These are phyloP conservation scores for Postia placenta DNA, from an alignment of 768 basidiomycete genomes.

Conservation along the genomic window DNA sequence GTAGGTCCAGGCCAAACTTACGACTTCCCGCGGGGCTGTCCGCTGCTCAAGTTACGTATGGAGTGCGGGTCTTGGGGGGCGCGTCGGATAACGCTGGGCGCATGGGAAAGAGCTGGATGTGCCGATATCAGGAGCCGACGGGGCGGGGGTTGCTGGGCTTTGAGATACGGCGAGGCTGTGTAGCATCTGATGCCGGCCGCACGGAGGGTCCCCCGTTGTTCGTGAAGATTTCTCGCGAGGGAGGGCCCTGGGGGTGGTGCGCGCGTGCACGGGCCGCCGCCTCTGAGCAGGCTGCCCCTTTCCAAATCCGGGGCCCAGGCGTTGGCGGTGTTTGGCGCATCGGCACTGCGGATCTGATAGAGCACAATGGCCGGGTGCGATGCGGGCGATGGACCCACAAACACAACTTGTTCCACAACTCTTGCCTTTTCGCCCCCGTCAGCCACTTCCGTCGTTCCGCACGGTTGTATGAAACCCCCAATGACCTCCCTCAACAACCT, in stretches of 20 bases:
- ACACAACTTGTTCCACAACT: constrained; percentile 19
- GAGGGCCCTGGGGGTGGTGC: neutral
- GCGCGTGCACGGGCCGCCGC: too few relatives aligned
- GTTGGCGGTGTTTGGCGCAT: constrained; percentile 6
- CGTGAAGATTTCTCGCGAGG: too few relatives aligned
- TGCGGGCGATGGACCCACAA: constrained; percentile 18
- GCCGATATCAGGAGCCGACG: too few relatives aligned
- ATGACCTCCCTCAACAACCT: constrained; percentile 25
- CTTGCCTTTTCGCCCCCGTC: constrained; percentile 17
- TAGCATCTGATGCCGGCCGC: too few relatives aligned
- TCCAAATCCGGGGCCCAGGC: neutral
- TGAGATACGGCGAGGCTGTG: too few relatives aligned
- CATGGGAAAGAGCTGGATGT: neutral
- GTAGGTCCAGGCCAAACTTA: constrained; percentile 5
- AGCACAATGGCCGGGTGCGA: constrained; percentile 18
- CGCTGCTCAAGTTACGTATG: constrained; percentile 2
- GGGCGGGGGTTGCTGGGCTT: neutral
- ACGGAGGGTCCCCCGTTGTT: too few relatives aligned
- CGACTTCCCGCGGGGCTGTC: neutral
- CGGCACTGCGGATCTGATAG: constrained; percentile 19
- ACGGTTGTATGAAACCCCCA: constrained; percentile 4
- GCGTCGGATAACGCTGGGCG: neutral
- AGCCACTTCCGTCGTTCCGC: constrained; percentile 11
- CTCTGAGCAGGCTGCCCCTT: too few relatives aligned
- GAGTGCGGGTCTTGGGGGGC: neutral